Evolutionary conservation across 1,139 yeast genomes (phyloP), one percentile per base, ranked within the genome.

Genomic region (Casaregolazyma lundiana): DNA sequence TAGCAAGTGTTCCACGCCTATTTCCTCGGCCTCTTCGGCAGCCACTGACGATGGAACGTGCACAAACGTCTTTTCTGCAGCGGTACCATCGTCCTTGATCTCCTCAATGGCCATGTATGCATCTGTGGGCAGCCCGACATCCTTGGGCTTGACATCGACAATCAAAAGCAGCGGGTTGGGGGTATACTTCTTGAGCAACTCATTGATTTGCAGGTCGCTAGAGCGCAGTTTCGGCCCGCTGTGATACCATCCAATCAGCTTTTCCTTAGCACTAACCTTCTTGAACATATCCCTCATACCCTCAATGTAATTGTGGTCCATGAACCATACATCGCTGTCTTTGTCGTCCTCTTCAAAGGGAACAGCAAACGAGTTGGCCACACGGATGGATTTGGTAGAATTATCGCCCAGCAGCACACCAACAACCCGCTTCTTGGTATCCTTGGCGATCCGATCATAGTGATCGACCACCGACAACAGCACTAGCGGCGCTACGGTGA

Each of bases 21-120:
- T 94, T 68, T 94, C 99, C 68, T 94, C 98, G 2, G 98, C 98
- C 65, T 94, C 98, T 65, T 94, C 98, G 2, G 99, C 99, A 63
- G 88, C 95, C 54, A 94, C 89, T 26, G 80, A 75, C 11, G 96
- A 86, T 11, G 97, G 96, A 35, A 90, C 83, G 67, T 94, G 98
- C 35, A 88, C 80, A 70, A 92, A 92, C 1, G 97, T 90, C 68
- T 83, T 83, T 62, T 89, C 96, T 2, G 96, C 87, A 3, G 92
- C 81, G 1, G 96, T 79, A n/a, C 98, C 98, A 66, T 90, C 97
- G 60, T 89, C 94, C 64, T 89, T 90, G 53, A 92, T 87, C 69
- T 92, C 98, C 61, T 94, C 97, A 36, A 92, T 82, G 3, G 97
- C 95, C 58, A 82, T 75, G 64, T 94, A 94, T 13, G 97, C 97